These are phyloP conservation scores for Rhodotorula graminis DNA, from an alignment of 768 basidiomycete genomes.

Conservation along the genomic window DNA sequence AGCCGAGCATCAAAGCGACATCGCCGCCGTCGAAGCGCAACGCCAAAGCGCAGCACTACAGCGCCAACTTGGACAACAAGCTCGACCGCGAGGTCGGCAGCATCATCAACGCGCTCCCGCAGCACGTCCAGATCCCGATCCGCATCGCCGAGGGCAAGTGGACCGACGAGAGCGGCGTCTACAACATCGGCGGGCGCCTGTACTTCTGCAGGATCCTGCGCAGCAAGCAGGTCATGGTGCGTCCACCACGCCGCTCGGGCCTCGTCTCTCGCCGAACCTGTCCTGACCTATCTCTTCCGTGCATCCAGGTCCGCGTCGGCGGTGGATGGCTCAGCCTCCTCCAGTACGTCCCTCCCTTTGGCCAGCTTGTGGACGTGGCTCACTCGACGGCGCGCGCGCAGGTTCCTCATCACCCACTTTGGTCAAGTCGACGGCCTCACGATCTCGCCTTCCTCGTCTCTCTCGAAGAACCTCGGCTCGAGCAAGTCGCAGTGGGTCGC, in stretches of 20 bases:
- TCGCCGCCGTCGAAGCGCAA: slow-evolving; percentile 1
- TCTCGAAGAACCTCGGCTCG: slow-evolving; percentile 8
- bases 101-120: slow-evolving; percentile 74
- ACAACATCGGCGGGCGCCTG: slow-evolving; percentile 27
- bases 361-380: not conserved
- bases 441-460: slow-evolving; percentile 23
- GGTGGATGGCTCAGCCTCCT: slow-evolving; percentile 91
- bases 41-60: slow-evolving; percentile 59
- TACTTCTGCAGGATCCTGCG: slow-evolving; percentile 61
- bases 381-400: slow-evolving; percentile 44
- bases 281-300: not conserved
- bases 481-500: slow-evolving; percentile 13
- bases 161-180: slow-evolving; percentile 78
- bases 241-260: not conserved
- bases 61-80: slow-evolving; percentile 83
- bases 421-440: slow-evolving; percentile 17
- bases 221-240: slow-evolving; percentile 90
- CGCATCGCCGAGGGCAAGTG: slow-evolving; percentile 60
- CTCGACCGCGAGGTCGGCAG: slow-evolving; percentile 88
- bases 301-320: slow-evolving; percentile 57
- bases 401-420: slow-evolving; percentile 58
- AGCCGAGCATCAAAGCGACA: slow-evolving; percentile 38
- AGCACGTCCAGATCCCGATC: slow-evolving; percentile 47
- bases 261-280: not conserved
- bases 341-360: slow-evolving; percentile 53